Base-by-base conservation (phyloP, 805 yeast species). In the Komagataella kurtzmanii region DNA sequence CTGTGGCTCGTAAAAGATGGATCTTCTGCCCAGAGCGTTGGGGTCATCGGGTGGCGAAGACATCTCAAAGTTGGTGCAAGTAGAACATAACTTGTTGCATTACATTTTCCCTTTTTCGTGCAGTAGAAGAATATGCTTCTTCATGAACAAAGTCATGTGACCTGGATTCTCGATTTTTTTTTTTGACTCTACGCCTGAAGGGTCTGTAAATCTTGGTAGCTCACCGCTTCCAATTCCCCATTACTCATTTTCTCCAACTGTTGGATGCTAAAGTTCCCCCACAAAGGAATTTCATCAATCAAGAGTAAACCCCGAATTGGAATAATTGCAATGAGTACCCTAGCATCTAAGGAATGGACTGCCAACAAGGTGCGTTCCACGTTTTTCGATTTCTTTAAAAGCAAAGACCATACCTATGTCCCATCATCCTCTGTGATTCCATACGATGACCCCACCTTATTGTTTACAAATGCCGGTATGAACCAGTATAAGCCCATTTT, bases 391-490 rank as follows among this genome's bases (percentile, higher is more conserved):
- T 91, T 72, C 65, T 93, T 93, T 70, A 76, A 77, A 58, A 70
- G 76, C 48, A 69, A 70, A 49, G 75, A 74, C 7, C 99, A 93
- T 67, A 83, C 81, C 2, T 89, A 78, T 66, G 90, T 93, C 48
- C 88, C 96, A 19, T 85, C 96, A 0, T 89, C 98, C 1, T 87
- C 97, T 0, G 98, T 91, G 24, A 83, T 93, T 54, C 99, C 99
- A 51, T 95, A 85, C 66, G 97, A 93, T 71, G 99, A 93, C 66
- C 99, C 99, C 50, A 91, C 98, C 23, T 76, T 93, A 55, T 74
- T 93, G 56, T 93, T 93, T 65, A 96, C 99, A 64, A 93, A 93
- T 66, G 99, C 99, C 54, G 99, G 98, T 70, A 93, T 93, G 99
- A 93, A 93, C 72, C 99, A 93, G 74, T 93, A 90, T 71, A 93